Conservation (phyloP, 2,329 filamentous ascomycete genomes). For the Chaetomium globosum region DNA sequence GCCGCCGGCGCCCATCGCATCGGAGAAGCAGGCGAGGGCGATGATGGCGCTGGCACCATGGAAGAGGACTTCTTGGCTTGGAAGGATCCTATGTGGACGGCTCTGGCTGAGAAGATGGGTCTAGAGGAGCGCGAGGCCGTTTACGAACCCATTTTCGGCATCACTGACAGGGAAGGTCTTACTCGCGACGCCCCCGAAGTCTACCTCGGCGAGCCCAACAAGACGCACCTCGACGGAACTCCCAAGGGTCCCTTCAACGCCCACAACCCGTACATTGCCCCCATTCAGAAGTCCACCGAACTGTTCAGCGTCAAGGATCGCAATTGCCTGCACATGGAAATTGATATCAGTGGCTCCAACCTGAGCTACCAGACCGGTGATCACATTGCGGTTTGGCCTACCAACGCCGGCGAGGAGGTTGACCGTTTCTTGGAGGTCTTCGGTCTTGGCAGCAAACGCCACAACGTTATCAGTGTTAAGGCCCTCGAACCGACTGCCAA, state of each 20-base stretch:
- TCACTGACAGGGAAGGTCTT: constrained; percentile 75
- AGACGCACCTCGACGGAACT: constrained; percentile 84
- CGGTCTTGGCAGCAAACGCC: constrained; percentile 72
- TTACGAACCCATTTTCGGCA: constrained; percentile 89
- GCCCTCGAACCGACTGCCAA: constrained; percentile 92
- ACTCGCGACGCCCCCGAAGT: constrained; percentile 76
- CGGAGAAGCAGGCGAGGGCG: constrained; percentile 87
- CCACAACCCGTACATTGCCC: constrained; percentile 95
- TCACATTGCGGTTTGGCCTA: constrained; percentile 96
- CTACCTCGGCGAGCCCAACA: constrained; percentile 94
- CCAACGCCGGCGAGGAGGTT: constrained; percentile 88
- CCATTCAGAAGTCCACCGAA: constrained; percentile 87
- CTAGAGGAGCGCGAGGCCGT: constrained; percentile 94
- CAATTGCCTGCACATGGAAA: constrained; percentile 95
- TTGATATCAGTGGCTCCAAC: constrained; percentile 87
- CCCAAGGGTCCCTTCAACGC: constrained; percentile 91
- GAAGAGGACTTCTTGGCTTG: constrained; percentile 98
- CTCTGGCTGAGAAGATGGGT: constrained; percentile 78
- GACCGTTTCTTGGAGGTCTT: constrained; percentile 83
- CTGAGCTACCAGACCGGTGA: constrained; percentile 94
- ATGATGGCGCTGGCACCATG: constrained; percentile 98
- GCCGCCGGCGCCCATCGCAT: constrained; percentile 84
- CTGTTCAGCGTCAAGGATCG: constrained; percentile 86
- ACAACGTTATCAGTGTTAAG: constrained; percentile 85
- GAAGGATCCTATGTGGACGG: constrained; percentile 99